Evolutionary conservation across 1,284 basidiomycete species (phyloP).

Genomic region (Trichosporon sp.): DNA sequence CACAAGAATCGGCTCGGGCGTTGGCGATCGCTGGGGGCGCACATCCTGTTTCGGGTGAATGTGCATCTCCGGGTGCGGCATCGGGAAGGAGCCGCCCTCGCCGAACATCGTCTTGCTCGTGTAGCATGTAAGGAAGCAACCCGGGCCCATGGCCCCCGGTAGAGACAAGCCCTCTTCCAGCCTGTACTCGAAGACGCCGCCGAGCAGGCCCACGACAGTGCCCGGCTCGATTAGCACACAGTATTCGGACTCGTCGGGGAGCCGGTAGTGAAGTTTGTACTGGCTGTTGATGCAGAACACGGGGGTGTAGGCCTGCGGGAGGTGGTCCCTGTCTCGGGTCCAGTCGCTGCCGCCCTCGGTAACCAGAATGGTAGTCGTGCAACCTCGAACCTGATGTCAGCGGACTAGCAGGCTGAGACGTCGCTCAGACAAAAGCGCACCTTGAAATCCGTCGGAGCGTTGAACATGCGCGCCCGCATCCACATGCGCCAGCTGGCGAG

Average conservation of each 20-base stretch:
- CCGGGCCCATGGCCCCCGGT: neutral
- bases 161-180: neutral
- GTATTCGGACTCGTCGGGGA: neutral
- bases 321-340: neutral
- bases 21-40: neutral
- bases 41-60: neutral
- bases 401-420: neutral
- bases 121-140: neutral
- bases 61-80: constrained; percentile 4
- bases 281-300: neutral
- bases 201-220: neutral
- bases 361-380: neutral
- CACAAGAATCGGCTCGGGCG: neutral
- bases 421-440: neutral
- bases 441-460: neutral
- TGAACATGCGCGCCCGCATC: constrained; percentile 1
- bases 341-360: neutral
- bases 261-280: neutral
- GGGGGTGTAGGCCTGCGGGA: neutral
- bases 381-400: neutral
- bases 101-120: neutral
- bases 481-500: constrained; percentile 1
- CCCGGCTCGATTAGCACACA: neutral
- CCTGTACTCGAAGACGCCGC: neutral
- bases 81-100: neutral